Conservation (phyloP, 2,329 filamentous ascomycete genomes). For the Alternaria rosae region DNA sequence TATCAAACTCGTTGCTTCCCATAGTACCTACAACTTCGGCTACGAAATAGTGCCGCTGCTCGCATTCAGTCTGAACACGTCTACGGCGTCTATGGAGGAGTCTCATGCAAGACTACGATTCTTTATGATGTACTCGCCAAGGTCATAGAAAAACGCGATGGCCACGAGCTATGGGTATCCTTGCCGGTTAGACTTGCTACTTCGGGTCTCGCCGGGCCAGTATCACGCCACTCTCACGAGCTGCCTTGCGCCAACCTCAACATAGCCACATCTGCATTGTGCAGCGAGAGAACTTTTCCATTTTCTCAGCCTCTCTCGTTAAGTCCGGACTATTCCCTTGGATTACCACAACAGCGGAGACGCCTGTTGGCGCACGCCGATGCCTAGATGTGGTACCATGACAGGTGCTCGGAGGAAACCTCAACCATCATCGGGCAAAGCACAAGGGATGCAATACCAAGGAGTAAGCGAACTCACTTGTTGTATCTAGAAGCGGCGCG, state of each 20-base stretch:
- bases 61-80: neutral
- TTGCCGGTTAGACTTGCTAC: neutral
- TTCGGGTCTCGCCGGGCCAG: conserved; percentile 14
- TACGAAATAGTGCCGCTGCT: neutral
- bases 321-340: conserved; percentile 19
- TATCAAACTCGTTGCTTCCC: neutral
- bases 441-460: neutral
- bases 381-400: neutral
- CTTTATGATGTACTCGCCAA: neutral
- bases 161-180: neutral
- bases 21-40: neutral
- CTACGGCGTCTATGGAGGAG: neutral
- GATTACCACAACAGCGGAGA: conserved; percentile 22
- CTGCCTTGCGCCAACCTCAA: conserved; percentile 6
- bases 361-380: conserved; percentile 17
- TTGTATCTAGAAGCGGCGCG: neutral
- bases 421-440: neutral
- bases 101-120: neutral
- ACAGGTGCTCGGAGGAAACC: neutral
- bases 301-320: conserved; percentile 5
- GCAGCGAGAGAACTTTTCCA: conserved; percentile 10
- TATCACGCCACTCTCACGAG: conserved; percentile 29
- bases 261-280: conserved; percentile 19
- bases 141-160: neutral
- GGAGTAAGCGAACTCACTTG: neutral